Evolutionary conservation across 2,329 filamentous ascomycete genomes (phyloP).

Genomic region (Plenodomus lindquistii): DNA sequence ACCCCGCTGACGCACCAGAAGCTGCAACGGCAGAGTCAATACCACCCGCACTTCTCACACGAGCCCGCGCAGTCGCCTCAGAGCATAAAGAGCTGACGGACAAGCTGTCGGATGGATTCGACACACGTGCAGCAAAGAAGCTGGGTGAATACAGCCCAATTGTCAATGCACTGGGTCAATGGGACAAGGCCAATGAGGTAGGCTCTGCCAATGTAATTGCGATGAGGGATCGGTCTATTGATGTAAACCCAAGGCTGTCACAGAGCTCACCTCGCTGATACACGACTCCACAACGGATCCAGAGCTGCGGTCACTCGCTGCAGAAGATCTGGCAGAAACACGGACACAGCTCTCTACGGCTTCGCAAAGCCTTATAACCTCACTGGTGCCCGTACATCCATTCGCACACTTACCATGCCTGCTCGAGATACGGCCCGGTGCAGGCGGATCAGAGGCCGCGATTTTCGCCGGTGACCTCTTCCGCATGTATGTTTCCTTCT

Average conservation of each 20-base stretch:
- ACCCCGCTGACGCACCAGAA: constrained; percentile 13
- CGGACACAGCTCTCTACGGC: constrained; percentile 64
- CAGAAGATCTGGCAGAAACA: constrained; percentile 72
- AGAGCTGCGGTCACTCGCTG: constrained; percentile 63
- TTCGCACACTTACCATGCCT: constrained; percentile 90
- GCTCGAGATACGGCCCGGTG: constrained; percentile 88
- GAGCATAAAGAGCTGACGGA: constrained; percentile 60
- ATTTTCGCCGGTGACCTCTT: constrained; percentile 87
- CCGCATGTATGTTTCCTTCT: constrained; percentile 86
- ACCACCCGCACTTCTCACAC: constrained; percentile 58
- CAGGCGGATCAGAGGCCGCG: constrained; percentile 86
- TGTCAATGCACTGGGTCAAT: constrained; percentile 58
- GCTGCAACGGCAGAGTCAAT: constrained; percentile 42
- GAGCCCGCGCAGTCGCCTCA: constrained; percentile 58
- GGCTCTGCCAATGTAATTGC: constrained; percentile 9
- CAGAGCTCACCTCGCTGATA: constrained; percentile 76
- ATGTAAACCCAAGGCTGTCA: constrained; percentile 51
- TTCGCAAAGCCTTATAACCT: constrained; percentile 69
- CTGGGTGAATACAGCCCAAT: constrained; percentile 60
- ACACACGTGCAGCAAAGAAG: constrained; percentile 60
- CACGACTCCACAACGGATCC: constrained; percentile 65
- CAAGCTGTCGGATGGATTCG: constrained; percentile 59
- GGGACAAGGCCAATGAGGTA: constrained; percentile 62
- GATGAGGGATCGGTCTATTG: constrained; percentile 13
- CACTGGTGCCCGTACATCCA: constrained; percentile 83